Conservation (phyloP, 768 basidiomycete species). For the Calocybe cyanea region DNA sequence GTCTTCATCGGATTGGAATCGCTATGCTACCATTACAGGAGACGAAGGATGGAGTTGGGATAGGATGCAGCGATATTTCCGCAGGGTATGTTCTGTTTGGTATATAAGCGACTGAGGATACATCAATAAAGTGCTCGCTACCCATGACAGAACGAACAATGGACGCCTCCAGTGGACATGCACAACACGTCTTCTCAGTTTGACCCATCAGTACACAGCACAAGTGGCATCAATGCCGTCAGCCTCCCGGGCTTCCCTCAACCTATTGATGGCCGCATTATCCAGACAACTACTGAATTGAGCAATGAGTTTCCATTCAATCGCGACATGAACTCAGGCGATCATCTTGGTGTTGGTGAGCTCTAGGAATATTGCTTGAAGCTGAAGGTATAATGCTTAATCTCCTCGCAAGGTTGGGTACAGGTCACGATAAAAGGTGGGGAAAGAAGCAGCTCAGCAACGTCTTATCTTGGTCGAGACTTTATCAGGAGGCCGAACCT, state of each 20-base stretch:
- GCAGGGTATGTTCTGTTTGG: constrained; percentile 13
- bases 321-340: neutral
- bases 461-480: constrained; percentile 17
- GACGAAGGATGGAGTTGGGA: constrained; percentile 32
- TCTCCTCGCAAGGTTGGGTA: neutral
- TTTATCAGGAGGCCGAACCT: constrained; percentile 18
- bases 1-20: constrained; percentile 28
- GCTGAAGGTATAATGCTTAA: neutral
- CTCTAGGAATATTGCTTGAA: neutral
- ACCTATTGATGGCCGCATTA: neutral
- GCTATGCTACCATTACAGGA: constrained; percentile 25
- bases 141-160: neutral
- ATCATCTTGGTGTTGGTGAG: constrained; percentile 1
- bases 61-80: constrained; percentile 23
- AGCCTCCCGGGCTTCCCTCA: constrained; percentile 1
- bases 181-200: constrained; percentile 17
- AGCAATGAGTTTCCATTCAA: neutral
- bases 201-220: constrained; percentile 16
- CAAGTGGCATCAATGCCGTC: neutral
- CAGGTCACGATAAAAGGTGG: constrained; percentile 13
- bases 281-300: neutral
- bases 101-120: neutral
- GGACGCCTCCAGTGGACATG: neutral
- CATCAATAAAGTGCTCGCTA: too few relatives aligned
- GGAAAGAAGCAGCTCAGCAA: constrained; percentile 24